A percentile compares a stretch with the other conserved stretches of the same genome.
These are phyloP conservation scores for Metschnikowia similis DNA, from an alignment of 805 yeast genomes.

Conservation along the genomic window DNA sequence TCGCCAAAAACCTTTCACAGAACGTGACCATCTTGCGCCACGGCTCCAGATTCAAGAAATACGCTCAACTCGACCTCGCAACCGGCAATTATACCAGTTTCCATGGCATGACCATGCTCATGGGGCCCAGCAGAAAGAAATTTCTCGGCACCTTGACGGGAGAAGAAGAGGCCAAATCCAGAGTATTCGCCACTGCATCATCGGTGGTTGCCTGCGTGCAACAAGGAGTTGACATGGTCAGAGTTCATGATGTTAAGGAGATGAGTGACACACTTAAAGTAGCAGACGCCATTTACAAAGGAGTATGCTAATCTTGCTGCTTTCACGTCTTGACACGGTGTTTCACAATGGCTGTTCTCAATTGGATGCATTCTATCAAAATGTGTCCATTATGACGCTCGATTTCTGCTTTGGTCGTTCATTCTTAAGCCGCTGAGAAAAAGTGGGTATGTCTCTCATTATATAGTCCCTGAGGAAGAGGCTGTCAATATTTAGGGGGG, in stretches of 20 bases:
- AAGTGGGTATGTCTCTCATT: too few species aligned
- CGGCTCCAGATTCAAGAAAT: conserved; percentile 45
- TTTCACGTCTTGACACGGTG: too few species aligned
- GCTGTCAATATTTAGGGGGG: not conserved
- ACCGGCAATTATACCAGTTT: conserved; percentile 36
- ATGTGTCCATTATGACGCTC: too few species aligned
- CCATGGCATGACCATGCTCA: conserved; percentile 58
- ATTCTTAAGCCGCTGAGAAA: too few species aligned
- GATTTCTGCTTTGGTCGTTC: too few species aligned
- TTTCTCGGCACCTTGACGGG: conserved; percentile 76
- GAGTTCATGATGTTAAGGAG: conserved; percentile 81
- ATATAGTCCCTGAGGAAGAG: too few species aligned
- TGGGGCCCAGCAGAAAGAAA: conserved; percentile 87
- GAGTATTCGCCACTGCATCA: conserved; percentile 76
- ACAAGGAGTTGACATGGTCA: conserved; percentile 70
- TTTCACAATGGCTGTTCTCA: too few species aligned
- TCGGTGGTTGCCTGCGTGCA: conserved; percentile 69
- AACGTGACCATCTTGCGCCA: conserved; percentile 62
- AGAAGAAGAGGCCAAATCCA: conserved; percentile 50
- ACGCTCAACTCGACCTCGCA: conserved; percentile 26
- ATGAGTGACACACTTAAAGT: conserved; percentile 43
- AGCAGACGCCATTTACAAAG: conserved; percentile 67
- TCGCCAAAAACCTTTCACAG: conserved; percentile 78
- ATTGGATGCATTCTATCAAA: too few species aligned
- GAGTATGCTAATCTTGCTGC: not conserved